phyloP scores from a whole-genome alignment of 352 stramenopile species.

The Phytophthora pisi region DNA sequence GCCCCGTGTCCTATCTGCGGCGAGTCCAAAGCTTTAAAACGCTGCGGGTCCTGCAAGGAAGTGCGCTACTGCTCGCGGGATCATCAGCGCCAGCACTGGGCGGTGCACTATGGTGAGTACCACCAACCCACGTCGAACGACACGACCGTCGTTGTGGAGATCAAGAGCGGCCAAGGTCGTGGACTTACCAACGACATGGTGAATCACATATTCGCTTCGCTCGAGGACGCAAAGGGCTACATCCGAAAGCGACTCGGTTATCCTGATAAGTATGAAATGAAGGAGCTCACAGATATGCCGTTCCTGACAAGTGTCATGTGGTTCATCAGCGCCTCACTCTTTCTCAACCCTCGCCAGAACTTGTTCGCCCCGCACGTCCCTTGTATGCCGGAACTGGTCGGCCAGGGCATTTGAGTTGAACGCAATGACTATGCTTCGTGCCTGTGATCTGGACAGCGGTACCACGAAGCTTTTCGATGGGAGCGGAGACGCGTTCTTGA shows the following conservation, averaged over 20 bases:
- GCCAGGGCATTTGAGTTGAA: too few relatives aligned
- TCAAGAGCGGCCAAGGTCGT: neutral
- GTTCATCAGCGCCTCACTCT: neutral
- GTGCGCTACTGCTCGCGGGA: neutral
- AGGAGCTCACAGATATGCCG: neutral
- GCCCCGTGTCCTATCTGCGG: neutral
- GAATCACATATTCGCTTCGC: neutral
- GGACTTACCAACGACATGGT: neutral
- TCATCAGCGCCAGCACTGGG: neutral
- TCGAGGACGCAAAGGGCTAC: neutral
- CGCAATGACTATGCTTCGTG: too few relatives aligned
- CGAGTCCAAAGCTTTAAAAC: neutral
- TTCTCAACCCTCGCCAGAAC: neutral
- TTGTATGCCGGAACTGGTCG: too few relatives aligned
- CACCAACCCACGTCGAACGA: neutral
- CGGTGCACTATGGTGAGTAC: neutral
- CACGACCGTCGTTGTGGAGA: neutral
- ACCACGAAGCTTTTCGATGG: too few relatives aligned
- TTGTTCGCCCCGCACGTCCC: neutral
- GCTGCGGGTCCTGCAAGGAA: neutral
- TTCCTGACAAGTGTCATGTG: neutral
- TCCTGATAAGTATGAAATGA: neutral
- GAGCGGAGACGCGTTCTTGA: too few relatives aligned
- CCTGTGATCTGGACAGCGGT: too few relatives aligned
- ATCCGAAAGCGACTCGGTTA: neutral